phyloP scores from a whole-genome alignment of 495 filamentous ascomycete species.

The Podospora australis region DNA sequence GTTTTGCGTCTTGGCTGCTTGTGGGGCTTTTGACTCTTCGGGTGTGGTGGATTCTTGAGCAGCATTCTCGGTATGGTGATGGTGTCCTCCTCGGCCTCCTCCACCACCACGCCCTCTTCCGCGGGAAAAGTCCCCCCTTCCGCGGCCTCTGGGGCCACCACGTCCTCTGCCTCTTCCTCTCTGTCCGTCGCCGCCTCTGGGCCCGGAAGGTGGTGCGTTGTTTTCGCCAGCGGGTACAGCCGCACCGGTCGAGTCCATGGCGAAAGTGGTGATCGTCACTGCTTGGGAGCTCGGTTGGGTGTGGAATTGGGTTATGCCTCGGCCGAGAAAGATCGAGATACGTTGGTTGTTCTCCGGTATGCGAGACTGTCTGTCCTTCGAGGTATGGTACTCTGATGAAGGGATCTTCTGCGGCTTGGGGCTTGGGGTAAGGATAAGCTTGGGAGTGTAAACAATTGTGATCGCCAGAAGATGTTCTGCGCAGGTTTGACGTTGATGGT shows the following conservation, averaged over 20 bases:
- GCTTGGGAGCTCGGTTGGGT: too few species aligned
- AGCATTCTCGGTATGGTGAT: not conserved
- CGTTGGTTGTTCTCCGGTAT: too few species aligned
- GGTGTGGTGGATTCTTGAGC: not conserved
- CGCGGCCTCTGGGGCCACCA: slow-evolving; percentile 17
- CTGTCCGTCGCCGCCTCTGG: slow-evolving; percentile 30
- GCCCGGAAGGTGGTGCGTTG: slow-evolving; percentile 9
- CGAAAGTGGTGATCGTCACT: too few species aligned
- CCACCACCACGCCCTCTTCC: slow-evolving; percentile 2
- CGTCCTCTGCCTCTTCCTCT: slow-evolving; percentile 35
- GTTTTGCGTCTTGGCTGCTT: slow-evolving; percentile 4
- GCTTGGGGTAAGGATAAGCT: too few species aligned
- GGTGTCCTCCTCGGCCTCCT: slow-evolving; percentile 12
- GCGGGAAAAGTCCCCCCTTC: slow-evolving; percentile 6
- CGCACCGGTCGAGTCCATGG: slow-evolving; percentile 21
- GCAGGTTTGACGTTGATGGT: too few species aligned
- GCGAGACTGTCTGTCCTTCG: too few species aligned
- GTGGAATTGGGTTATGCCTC: too few species aligned
- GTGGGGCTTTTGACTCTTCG: slow-evolving; percentile 11
- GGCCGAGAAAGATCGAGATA: too few species aligned
- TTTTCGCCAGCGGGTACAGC: slow-evolving; percentile 6
- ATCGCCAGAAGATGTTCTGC: too few species aligned
- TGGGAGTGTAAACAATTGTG: too few species aligned
- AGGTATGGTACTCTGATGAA: too few species aligned
- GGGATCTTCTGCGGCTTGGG: too few species aligned